A percentile compares a stretch with the other conserved stretches of the same genome.
Evolutionary conservation across 495 filamentous ascomycete genomes (phyloP).

Genomic region (Penicillium odoratum): DNA sequence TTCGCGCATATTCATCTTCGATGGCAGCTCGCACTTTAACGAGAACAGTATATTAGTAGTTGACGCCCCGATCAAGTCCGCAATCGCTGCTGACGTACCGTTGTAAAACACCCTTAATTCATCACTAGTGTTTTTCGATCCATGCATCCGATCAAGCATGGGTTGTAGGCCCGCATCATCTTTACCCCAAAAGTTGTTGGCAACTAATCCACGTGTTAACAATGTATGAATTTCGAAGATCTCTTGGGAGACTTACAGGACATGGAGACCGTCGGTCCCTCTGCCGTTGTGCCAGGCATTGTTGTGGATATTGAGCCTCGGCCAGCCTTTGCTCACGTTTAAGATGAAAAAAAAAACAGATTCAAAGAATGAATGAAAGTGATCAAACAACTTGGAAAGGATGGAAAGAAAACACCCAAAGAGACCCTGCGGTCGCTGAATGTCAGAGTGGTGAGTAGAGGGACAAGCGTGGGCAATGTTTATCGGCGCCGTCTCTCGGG

Average conservation of each 20-base stretch:
- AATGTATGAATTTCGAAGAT: neutral
- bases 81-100: constrained; percentile 44
- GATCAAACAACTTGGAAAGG: constrained; percentile 8
- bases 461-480: constrained; percentile 32
- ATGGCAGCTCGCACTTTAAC: constrained; percentile 78
- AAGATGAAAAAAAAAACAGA: constrained; percentile 17
- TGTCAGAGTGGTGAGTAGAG: constrained; percentile 29
- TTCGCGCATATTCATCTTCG: constrained; percentile 97
- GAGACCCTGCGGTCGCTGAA: constrained; percentile 33
- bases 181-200: constrained; percentile 99
- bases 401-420: constrained; percentile 8
- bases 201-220: constrained; percentile 57
- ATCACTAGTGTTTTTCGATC: constrained; percentile 92
- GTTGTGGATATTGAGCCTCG: constrained; percentile 40
- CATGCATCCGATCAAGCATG: constrained; percentile 93
- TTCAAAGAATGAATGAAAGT: constrained; percentile 15
- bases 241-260: constrained; percentile 50
- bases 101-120: constrained; percentile 91
- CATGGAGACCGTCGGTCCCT: constrained; percentile 62
- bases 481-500: constrained; percentile 49
- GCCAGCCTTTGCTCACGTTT: constrained; percentile 45
- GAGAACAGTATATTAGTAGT: constrained; percentile 10
- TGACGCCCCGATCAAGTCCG: too few species aligned
- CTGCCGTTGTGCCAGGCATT: constrained; percentile 63
- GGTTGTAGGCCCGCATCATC: constrained; percentile 95